Conservation (phyloP, 345 rosid species). For the Euphorbia tirucalli region DNA sequence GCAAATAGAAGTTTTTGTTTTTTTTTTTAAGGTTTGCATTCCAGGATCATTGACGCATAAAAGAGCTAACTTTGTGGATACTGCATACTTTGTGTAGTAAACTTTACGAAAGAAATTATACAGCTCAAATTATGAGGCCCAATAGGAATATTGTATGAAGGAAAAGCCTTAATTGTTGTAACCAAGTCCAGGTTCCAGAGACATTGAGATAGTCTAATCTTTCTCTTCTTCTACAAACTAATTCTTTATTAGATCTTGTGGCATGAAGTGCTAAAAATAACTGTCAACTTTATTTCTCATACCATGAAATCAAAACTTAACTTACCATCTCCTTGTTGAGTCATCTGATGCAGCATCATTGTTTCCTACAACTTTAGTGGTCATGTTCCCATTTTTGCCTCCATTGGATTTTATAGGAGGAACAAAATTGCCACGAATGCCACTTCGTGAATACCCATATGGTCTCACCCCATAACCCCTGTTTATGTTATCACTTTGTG, state of each 20-base stretch:
- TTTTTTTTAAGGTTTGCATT: not conserved
- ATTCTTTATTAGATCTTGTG: not conserved
- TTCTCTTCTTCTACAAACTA: slow-evolving; percentile 9
- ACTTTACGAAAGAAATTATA: not conserved
- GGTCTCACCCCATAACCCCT: slow-evolving; percentile 63
- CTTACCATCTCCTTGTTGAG: slow-evolving; percentile 83
- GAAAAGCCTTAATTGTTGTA: not conserved
- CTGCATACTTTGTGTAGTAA: not conserved
- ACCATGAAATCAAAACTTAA: slow-evolving; percentile 13
- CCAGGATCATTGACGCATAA: not conserved
- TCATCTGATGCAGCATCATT: slow-evolving; percentile 75
- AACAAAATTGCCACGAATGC: slow-evolving; percentile 77
- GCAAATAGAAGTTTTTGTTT: not conserved
- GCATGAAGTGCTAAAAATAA: not conserved
- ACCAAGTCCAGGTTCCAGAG: not conserved
- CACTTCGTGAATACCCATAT: slow-evolving; percentile 61
- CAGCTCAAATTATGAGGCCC: not conserved
- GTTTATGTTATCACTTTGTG: slow-evolving; percentile 50
- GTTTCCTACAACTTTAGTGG: slow-evolving; percentile 66
- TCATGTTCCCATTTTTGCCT: slow-evolving; percentile 54
- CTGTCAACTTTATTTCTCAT: not conserved
- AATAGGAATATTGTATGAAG: not conserved
- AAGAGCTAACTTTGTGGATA: not conserved
- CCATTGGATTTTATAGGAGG: slow-evolving; percentile 86
- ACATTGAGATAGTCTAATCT: slow-evolving; percentile 12